Percentiles rank a stretch among this genome's conserved stretches.
These are phyloP conservation scores for Carex cristatella DNA, from an alignment of 176 grass and related monocot genomes.

Conservation along the genomic window DNA sequence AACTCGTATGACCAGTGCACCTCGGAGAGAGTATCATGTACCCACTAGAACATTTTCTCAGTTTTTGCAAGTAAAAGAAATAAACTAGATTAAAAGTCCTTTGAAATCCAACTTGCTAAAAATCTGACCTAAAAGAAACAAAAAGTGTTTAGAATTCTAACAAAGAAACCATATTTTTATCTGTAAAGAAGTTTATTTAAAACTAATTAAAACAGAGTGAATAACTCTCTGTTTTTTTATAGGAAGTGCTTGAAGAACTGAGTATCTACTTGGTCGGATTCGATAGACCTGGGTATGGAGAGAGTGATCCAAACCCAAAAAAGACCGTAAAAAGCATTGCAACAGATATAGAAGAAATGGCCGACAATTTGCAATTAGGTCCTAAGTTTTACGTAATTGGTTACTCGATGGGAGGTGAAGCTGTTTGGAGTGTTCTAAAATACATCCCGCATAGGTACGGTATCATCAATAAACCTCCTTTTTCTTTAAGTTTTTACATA, in stretches of 20 bases:
- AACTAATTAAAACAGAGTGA: neutral
- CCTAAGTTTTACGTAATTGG: conserved; percentile 62
- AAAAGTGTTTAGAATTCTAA: neutral
- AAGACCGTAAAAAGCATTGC: conserved; percentile 51
- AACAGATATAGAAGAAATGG: conserved; percentile 58
- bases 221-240: neutral
- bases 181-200: neutral
- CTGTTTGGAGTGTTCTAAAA: conserved; percentile 68
- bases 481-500: neutral
- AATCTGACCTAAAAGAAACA: neutral
- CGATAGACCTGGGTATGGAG: conserved; percentile 73
- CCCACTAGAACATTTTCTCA: neutral
- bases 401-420: conserved; percentile 73
- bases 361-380: conserved; percentile 53
- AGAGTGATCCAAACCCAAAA: conserved; percentile 66
- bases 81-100: neutral
- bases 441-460: conserved; percentile 76
- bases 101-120: neutral
- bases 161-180: neutral
- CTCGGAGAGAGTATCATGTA: neutral
- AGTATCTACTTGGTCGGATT: conserved; percentile 67
- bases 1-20: neutral
- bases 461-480: neutral
- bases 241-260: conserved; percentile 52
- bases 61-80: neutral